phyloP scores from a whole-genome alignment of 768 basidiomycete species.

The Dictyophora rubrovolvata region DNA sequence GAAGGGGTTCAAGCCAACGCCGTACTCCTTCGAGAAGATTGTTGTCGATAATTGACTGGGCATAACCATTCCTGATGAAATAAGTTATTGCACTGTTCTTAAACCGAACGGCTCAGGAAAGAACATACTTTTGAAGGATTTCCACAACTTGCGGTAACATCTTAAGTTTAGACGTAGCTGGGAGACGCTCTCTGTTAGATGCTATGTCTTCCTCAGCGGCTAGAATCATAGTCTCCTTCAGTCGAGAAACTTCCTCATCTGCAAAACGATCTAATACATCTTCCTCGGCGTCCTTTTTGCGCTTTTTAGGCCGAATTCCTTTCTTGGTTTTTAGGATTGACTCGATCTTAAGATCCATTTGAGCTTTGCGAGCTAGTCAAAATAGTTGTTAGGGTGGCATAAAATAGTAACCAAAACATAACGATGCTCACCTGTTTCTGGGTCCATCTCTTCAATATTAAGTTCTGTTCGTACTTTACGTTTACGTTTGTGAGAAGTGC shows the following conservation, averaged over 20 bases:
- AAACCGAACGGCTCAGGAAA: not conserved
- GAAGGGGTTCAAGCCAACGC: conserved; percentile 89
- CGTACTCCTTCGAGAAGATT: conserved; percentile 85
- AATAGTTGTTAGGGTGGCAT: conserved; percentile 5
- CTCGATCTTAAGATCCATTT: conserved; percentile 76
- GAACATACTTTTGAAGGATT: conserved; percentile 77
- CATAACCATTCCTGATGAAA: conserved; percentile 61
- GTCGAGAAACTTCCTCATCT: conserved; percentile 82
- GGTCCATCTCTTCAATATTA: conserved; percentile 58
- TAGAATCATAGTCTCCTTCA: conserved; percentile 79
- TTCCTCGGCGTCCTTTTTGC: conserved; percentile 67
- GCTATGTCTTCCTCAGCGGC: conserved; percentile 81
- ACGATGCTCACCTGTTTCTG: conserved; percentile 55
- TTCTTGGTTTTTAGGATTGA: conserved; percentile 80
- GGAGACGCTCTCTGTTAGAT: conserved; percentile 67
- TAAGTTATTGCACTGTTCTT: conserved; percentile 9
- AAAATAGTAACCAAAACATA: not conserved
- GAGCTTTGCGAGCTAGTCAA: conserved; percentile 56
- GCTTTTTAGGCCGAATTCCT: conserved; percentile 44
- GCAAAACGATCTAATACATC: conserved; percentile 79
- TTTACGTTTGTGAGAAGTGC: conserved; percentile 40
- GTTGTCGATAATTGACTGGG: conserved; percentile 91
- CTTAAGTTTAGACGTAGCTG: conserved; percentile 76
- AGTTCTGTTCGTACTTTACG: conserved; percentile 47
- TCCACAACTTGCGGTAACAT: conserved; percentile 87